A percentile compares a stretch with the other conserved stretches of the same genome.
Conservation (phyloP, 108 stramenopile genomes). For the Skeletonema costatum region DNA sequence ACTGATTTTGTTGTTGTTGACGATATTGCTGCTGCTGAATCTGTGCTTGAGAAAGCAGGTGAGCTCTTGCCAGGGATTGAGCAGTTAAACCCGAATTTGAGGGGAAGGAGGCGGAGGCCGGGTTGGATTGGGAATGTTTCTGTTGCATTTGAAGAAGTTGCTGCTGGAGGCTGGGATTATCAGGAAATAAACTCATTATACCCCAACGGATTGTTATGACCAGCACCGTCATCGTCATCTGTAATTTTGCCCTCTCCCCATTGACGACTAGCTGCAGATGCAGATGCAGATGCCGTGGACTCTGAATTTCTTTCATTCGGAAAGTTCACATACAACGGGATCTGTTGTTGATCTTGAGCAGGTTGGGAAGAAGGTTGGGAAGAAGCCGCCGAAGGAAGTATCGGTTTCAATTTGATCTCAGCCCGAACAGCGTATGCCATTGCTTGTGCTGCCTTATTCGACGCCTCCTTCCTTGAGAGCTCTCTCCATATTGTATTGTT, state of each 20-base stretch:
- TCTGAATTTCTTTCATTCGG: not conserved
- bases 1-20: not conserved
- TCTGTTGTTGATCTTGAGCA: too few relatives aligned
- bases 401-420: not conserved
- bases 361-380: too few relatives aligned
- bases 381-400: not conserved
- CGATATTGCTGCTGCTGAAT: not conserved
- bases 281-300: not conserved
- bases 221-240: not conserved
- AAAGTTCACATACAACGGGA: too few relatives aligned
- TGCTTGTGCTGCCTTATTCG: constrained; percentile 72
- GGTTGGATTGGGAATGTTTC: not conserved
- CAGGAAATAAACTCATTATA: not conserved
- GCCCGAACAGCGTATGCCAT: not conserved
- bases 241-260: not conserved
- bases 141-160: not conserved
- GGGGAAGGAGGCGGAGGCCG: not conserved
- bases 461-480: constrained; percentile 67
- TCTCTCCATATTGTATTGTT: constrained; percentile 50
- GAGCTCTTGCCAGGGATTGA: not conserved
- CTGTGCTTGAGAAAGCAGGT: not conserved
- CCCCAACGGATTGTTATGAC: not conserved
- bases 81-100: not conserved
- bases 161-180: not conserved
- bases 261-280: not conserved